A percentile compares a stretch with the other conserved stretches of the same genome.
phyloP scores from a whole-genome alignment of 1,139 yeast genomes.

The Spathaspora sp. region DNA sequence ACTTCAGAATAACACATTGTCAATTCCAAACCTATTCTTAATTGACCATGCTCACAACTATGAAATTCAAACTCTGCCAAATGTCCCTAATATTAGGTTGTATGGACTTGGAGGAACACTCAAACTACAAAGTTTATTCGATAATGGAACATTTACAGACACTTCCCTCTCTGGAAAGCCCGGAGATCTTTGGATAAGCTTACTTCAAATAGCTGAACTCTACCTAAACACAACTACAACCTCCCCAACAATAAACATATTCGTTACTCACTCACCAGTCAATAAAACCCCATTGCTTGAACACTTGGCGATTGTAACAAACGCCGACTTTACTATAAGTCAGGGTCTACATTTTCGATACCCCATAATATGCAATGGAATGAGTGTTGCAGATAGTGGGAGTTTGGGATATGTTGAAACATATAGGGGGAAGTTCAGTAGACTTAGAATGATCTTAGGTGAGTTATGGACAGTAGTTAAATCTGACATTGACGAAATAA shows the following conservation, averaged over 20 bases:
- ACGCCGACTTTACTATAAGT: constrained; percentile 71
- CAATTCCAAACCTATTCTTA: constrained; percentile 56
- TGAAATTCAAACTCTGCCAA: constrained; percentile 37
- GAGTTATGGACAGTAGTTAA: constrained; percentile 65
- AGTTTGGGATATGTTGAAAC: constrained; percentile 44
- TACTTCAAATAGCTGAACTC: constrained; percentile 66
- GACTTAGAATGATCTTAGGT: constrained; percentile 60
- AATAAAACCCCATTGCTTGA: constrained; percentile 63
- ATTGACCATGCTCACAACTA: constrained; percentile 57
- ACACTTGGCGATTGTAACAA: constrained; percentile 64
- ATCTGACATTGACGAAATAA: constrained; percentile 43
- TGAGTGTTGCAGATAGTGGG: constrained; percentile 54
- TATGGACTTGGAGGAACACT: constrained; percentile 75
- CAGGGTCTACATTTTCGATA: constrained; percentile 74
- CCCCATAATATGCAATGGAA: constrained; percentile 70
- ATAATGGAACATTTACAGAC: constrained; percentile 50
- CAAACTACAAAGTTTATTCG: constrained; percentile 66
- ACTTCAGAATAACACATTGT: constrained; percentile 53
- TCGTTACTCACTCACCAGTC: constrained; percentile 70
- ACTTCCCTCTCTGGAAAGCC: constrained; percentile 51
- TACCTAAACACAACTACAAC: constrained; percentile 16
- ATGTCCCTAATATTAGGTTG: constrained; percentile 48
- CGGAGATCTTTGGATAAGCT: constrained; percentile 75
- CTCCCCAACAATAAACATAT: constrained; percentile 46
- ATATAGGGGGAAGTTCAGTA: constrained; percentile 61